Evolutionary conservation across 768 basidiomycete genomes (phyloP), one percentile per base, ranked within the genome.

Genomic region (Dentipellis sp.): DNA sequence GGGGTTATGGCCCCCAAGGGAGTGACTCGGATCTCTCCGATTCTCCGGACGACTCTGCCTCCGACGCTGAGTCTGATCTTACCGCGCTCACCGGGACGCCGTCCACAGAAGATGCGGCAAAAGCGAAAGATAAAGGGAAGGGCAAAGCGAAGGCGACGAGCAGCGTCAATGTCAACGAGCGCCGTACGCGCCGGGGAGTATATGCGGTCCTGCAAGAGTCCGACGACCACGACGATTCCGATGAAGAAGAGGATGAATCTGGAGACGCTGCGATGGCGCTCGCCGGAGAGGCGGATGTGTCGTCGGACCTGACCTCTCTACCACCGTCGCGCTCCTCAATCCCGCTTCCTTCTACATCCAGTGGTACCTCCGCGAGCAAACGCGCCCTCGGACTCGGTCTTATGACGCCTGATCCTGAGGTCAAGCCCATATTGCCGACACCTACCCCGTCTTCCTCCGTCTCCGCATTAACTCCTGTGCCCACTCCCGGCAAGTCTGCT

Each of bases 111-210:
- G 19, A 45, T 14, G 42, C 42, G n/a, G 42, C n/a, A 9, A 19
- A 45, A 8, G 16, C n/a, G 6, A 45, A 45, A 10, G 42, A 19
- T 16, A 45, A 45, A 45, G 42, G 53, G 14, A 62, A 59, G n/a
- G 57, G 56, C 55, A 60, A 57, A 12, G 71, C 66, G 10, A 72
- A 74, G 17, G 62, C 67, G 54, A 65, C 50, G 63, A 74, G 58
- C 54, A 71, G 55, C 59, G 69, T 83, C 54, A 87, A 91, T 62
- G 70, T 90, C 58, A 85, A 91, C 63, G 89, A 91, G 66, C 78
- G 89, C 39, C 76, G 89, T 59, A 91, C 89, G 50, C 81, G 89
- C 34, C 78, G 89, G 42, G 88, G 89, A 35, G 89, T 91, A 16
- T 91, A 91, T 66, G 85, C 86, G 29, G 79, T 88, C 40, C 69